Evolutionary conservation across 2,329 filamentous ascomycete genomes (phyloP).

Genomic region (Setomelanomma holmii): DNA sequence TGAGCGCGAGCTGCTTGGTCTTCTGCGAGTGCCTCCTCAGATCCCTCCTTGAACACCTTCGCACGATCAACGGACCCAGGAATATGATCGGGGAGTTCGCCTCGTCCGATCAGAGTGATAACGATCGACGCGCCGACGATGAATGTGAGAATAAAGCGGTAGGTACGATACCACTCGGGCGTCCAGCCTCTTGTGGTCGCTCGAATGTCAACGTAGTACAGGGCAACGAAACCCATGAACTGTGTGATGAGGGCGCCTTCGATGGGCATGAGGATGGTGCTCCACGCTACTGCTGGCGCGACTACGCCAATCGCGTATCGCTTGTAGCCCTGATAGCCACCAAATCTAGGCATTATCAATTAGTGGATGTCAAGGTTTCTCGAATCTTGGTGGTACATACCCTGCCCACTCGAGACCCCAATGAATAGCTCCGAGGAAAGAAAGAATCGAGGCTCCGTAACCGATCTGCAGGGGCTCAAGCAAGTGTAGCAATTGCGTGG

Average conservation of each 20-base stretch:
- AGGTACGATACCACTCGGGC: conserved; percentile 84
- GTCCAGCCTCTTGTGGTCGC: conserved; percentile 78
- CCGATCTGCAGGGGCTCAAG: conserved; percentile 89
- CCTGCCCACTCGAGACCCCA: conserved; percentile 89
- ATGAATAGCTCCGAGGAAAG: conserved; percentile 91
- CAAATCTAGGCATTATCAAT: conserved; percentile 45
- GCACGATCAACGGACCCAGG: conserved; percentile 55
- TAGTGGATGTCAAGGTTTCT: neutral
- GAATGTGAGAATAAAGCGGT: conserved; percentile 91
- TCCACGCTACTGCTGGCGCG: conserved; percentile 85
- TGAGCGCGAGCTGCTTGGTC: conserved; percentile 36
- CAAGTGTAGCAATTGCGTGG: conserved; percentile 73
- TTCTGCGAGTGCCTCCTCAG: conserved; percentile 37
- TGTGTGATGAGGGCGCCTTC: conserved; percentile 87
- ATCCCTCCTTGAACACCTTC: conserved; percentile 54
- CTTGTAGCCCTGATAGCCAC: conserved; percentile 72
- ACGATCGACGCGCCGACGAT: conserved; percentile 85
- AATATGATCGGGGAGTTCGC: conserved; percentile 70
- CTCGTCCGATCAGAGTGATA: conserved; percentile 79
- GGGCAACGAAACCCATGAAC: conserved; percentile 81
- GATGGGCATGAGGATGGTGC: conserved; percentile 81
- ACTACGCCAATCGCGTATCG: conserved; percentile 85
- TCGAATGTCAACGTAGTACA: conserved; percentile 83
- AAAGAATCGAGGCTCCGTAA: conserved; percentile 91
- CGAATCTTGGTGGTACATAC: conserved; percentile 13